Evolutionary conservation across 768 basidiomycete genomes (phyloP), one percentile per base, ranked within the genome.

Genomic region (Pulveroboletus frians): DNA sequence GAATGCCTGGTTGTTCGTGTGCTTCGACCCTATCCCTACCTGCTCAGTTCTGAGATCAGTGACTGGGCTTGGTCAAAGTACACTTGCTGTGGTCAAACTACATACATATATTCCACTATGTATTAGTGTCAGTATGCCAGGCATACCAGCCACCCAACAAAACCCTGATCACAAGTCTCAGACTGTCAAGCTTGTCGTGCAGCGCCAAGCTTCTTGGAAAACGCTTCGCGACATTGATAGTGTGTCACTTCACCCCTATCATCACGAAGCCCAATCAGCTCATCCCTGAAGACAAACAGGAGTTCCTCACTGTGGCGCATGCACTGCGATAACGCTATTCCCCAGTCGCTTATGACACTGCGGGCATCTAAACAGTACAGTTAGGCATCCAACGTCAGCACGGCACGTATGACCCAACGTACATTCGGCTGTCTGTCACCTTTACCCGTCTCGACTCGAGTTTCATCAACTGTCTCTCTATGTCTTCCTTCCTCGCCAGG

Each of bases 291-390:
- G 27, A n/a, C 8, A 35, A 27, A 27, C 6, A 38, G 17, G 20
- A 31, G 13, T 17, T 1, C 43, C 84, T 62, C 58, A 88, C 91
- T 81, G 77, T 35, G 94, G 94, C 8, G 85, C 75, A 73, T 97
- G 94, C 2, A 95, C 89, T 0, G 92, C 92, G 57, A 98, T 94
- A 30, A 94, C 92, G 52, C 90, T 93, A 55, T 84, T 85, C 5
- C 94, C 94, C 20, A 98, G 71, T 14, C 94, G 81, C 60, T 98
- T 97, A 63, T 93, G 89, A 61, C 95, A 97, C 65, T 94, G 89
- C 1, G 94, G 94, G 58, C 94, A 98, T 69, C 93, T 95, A 55
- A 14, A 52, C 39, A 43, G 17, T 47, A 14, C 17, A 18, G 10
- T 10, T 50, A 1, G 40, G 36, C 13, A 40, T 9, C 37, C 1